phyloP scores from a whole-genome alignment of 495 filamentous ascomycete genomes.

The Margaritispora aquatica region DNA sequence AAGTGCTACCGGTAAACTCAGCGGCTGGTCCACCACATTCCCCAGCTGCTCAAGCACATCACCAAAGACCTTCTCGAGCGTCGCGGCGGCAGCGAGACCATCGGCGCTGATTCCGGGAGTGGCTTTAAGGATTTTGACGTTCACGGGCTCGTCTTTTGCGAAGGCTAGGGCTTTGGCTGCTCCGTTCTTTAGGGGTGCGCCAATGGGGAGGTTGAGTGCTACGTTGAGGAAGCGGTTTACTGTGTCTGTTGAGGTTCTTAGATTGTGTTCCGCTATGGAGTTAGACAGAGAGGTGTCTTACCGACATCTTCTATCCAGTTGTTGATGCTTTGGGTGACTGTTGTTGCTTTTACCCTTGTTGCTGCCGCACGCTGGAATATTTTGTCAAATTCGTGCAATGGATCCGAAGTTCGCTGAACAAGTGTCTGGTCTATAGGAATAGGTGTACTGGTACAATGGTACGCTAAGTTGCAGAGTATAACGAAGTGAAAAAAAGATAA shows the following conservation, averaged over 20 bases:
- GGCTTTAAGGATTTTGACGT: slow-evolving; percentile 4
- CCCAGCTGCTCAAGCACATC: slow-evolving; percentile 5
- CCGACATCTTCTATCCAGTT: slow-evolving; percentile 7
- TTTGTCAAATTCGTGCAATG: too few species aligned
- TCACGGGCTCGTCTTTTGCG: slow-evolving; percentile 4
- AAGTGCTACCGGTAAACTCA: slow-evolving; percentile 1
- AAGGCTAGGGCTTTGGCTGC: neutral
- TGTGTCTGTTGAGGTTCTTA: too few species aligned
- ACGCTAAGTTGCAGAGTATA: too few species aligned
- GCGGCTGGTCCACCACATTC: neutral
- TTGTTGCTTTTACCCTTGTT: slow-evolving; percentile 1
- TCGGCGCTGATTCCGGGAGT: neutral
- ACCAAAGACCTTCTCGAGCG: slow-evolving; percentile 2
- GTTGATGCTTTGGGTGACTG: neutral
- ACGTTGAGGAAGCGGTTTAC: slow-evolving; percentile 4
- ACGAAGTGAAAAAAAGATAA: too few species aligned
- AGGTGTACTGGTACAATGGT: too few species aligned
- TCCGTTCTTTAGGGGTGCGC: neutral
- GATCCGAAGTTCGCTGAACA: too few species aligned
- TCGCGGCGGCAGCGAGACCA: neutral
- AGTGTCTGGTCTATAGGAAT: too few species aligned
- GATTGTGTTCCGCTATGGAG: too few species aligned
- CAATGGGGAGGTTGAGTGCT: neutral
- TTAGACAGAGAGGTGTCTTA: too few species aligned
- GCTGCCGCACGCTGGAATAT: neutral